These are phyloP conservation scores for Kernera saxatilis DNA, from an alignment of 345 rosid genomes.

Conservation along the genomic window DNA sequence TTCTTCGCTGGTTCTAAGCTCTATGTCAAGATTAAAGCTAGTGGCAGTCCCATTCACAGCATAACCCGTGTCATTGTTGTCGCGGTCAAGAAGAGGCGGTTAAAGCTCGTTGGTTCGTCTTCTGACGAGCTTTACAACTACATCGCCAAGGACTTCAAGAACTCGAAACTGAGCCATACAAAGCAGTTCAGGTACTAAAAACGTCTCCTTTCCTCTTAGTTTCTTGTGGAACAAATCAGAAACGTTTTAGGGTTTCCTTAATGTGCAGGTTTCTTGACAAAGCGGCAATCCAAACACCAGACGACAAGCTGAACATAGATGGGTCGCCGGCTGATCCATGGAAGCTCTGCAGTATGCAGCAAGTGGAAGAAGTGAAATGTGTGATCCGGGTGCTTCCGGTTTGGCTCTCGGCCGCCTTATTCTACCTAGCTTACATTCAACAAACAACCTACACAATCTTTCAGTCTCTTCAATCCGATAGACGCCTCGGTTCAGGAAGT, in stretches of 20 bases:
- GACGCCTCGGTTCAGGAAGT: constrained; percentile 33
- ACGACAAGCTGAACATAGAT: constrained; percentile 39
- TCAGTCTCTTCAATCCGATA: constrained; percentile 54
- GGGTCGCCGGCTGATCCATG: constrained; percentile 52
- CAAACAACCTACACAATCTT: constrained; percentile 55
- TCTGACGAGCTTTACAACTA: constrained; percentile 22
- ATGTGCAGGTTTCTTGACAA: constrained; percentile 49
- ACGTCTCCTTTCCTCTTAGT: background rate
- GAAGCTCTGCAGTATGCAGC: constrained; percentile 62
- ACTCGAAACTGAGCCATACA: constrained; percentile 32
- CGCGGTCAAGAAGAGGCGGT: constrained; percentile 46
- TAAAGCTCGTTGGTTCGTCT: constrained; percentile 29
- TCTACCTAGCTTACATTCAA: constrained; percentile 37
- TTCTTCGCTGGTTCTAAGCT: constrained; percentile 59
- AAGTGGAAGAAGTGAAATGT: constrained; percentile 68
- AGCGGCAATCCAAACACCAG: constrained; percentile 44
- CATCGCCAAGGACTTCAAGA: constrained; percentile 18
- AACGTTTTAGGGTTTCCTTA: background rate
- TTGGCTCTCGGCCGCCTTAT: constrained; percentile 49
- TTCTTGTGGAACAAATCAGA: background rate
- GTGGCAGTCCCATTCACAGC: constrained; percentile 67
- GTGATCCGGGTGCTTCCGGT: constrained; percentile 49
- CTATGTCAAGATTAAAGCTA: constrained; percentile 63
- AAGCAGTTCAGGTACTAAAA: constrained; percentile 27
- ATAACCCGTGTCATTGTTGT: constrained; percentile 41